Evolutionary conservation across 164 flowering plant genomes (phyloP).

Genomic region (Macadamia integrifolia): DNA sequence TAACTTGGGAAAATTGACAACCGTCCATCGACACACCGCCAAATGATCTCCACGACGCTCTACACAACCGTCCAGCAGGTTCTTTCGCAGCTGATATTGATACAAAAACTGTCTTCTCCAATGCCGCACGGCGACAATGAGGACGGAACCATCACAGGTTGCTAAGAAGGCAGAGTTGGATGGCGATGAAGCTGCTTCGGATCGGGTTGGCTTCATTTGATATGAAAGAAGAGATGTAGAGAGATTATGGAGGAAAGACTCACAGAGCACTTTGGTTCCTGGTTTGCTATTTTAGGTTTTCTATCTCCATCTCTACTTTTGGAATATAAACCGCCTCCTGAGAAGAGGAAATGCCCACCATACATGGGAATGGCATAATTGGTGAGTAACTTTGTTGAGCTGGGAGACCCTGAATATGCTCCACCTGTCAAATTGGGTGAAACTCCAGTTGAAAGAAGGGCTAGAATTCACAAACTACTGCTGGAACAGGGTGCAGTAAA

Average conservation of each 20-base stretch:
- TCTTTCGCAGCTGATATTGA: slow-evolving; percentile 48
- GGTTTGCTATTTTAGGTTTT: not conserved
- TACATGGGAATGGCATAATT: slow-evolving; percentile 90
- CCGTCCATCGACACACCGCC: too few species aligned
- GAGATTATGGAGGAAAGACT: too few species aligned
- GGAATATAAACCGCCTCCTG: slow-evolving; percentile 89
- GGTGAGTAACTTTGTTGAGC: slow-evolving; percentile 84
- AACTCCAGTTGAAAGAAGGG: slow-evolving; percentile 82
- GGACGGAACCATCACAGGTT: not conserved
- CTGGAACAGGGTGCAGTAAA: slow-evolving; percentile 84
- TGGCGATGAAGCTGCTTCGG: not conserved
- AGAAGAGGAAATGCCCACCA: slow-evolving; percentile 92
- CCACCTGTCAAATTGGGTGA: slow-evolving; percentile 80
- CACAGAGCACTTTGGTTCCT: too few species aligned
- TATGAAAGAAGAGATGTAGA: not conserved
- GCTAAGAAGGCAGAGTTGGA: not conserved
- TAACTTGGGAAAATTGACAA: slow-evolving; percentile 62
- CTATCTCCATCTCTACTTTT: slow-evolving; percentile 9
- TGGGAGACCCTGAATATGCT: slow-evolving; percentile 86
- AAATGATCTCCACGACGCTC: too few species aligned
- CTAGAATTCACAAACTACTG: slow-evolving; percentile 68
- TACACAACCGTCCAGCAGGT: slow-evolving; percentile 74
- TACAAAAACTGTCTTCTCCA: not conserved
- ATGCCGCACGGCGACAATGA: not conserved
- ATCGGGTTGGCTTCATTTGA: not conserved